phyloP scores from a whole-genome alignment of 2,329 filamentous ascomycete species.

The Pseudogymnoascus sp. region DNA sequence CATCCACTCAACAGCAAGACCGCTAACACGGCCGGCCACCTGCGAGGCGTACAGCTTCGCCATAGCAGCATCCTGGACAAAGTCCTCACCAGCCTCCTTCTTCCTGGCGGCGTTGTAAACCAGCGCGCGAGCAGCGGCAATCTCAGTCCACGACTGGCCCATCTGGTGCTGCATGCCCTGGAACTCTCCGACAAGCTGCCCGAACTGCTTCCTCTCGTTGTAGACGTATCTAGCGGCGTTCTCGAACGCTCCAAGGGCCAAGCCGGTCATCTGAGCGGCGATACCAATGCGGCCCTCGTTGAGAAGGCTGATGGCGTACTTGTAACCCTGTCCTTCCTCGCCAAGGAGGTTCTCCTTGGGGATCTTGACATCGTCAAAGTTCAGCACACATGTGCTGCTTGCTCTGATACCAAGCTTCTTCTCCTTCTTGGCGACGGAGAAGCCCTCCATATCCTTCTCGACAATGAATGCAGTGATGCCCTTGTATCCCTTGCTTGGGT shows the following conservation, averaged over 20 bases:
- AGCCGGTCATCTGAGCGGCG: constrained; percentile 95
- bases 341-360: constrained; percentile 84
- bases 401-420: constrained; percentile 98
- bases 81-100: constrained; percentile 95
- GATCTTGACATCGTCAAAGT: constrained; percentile 91
- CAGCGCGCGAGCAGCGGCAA: constrained; percentile 79
- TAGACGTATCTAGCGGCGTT: constrained; percentile 92
- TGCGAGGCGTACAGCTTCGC: constrained; percentile 93
- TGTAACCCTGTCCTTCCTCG: constrained; percentile 86
- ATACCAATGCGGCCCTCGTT: constrained; percentile 98
- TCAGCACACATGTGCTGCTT: constrained; percentile 93
- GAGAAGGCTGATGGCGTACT: constrained; percentile 87
- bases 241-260: constrained; percentile 89
- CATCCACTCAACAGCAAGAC: constrained; percentile 96
- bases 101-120: constrained; percentile 95
- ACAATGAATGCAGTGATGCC: constrained; percentile 95
- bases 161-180: constrained; percentile 99
- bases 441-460: constrained; percentile 81
- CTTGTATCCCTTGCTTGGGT: constrained; percentile 88
- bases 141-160: constrained; percentile 91
- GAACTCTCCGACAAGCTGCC: constrained; percentile 87
- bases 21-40: constrained; percentile 78
- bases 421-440: constrained; percentile 97
- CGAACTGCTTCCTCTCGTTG: constrained; percentile 98
- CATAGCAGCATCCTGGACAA: constrained; percentile 95